These are phyloP conservation scores for sunflower (Helianthus annuus) DNA, from an alignment of 129 eudicot species.

Conservation along the genomic window DNA sequence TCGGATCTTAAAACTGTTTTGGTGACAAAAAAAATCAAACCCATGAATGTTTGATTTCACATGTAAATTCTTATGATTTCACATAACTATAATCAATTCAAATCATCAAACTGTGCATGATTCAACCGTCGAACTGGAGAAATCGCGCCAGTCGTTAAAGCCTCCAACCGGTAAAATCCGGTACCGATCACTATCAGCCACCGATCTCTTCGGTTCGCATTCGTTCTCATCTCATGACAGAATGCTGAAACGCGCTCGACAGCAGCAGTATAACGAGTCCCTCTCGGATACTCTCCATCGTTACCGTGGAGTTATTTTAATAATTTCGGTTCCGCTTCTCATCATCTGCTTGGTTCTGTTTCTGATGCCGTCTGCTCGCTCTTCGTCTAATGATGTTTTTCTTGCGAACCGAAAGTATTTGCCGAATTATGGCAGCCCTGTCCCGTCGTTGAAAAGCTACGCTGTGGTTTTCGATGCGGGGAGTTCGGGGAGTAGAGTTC, in stretches of 20 bases:
- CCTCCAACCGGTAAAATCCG: too few relatives aligned
- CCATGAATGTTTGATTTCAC: too few relatives aligned
- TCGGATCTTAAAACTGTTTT: neutral
- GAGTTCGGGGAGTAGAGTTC: conserved; percentile 53
- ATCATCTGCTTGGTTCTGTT: conserved; percentile 58
- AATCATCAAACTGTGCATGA: too few relatives aligned
- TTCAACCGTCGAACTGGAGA: too few relatives aligned
- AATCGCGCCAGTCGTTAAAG: too few relatives aligned
- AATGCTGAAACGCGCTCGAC: conserved; percentile 49
- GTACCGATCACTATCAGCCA: neutral
- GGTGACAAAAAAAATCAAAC: too few relatives aligned
- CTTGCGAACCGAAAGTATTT: conserved; percentile 42
- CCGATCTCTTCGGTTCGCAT: conserved; percentile 45
- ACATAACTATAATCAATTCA: too few relatives aligned
- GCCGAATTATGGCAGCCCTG: conserved; percentile 19
- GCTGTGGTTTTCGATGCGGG: conserved; percentile 88
- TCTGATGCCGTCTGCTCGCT: conserved; percentile 46
- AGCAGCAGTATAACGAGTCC: conserved; percentile 34
- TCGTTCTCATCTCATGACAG: conserved; percentile 46
- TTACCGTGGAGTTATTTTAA: conserved; percentile 50
- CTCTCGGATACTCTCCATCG: conserved; percentile 42
- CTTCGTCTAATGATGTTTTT: conserved; percentile 25
- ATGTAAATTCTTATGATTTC: too few relatives aligned
- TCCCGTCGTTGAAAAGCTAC: conserved; percentile 30
- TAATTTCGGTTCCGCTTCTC: conserved; percentile 53